phyloP scores from a whole-genome alignment of 257 asterid genomes.

The Rauvolfia tetraphylla region DNA sequence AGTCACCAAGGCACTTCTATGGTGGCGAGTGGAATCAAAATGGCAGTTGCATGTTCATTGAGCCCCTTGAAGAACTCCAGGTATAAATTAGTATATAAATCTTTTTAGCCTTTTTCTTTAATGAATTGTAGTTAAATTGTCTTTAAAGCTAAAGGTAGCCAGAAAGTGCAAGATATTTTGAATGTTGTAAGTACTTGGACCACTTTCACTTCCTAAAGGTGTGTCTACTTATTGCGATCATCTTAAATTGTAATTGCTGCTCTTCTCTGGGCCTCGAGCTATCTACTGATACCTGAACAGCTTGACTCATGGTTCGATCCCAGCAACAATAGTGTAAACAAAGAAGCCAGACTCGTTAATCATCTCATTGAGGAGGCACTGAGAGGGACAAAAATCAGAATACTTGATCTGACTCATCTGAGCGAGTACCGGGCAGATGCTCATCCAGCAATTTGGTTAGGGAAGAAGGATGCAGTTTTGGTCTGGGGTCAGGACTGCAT shows the following conservation, averaged over 20 bases:
- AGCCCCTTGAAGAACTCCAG: conserved; percentile 74
- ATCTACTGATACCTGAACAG: conserved; percentile 45
- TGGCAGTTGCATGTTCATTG: conserved; percentile 80
- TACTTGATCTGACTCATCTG: conserved; percentile 61
- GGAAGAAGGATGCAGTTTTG: conserved; percentile 85
- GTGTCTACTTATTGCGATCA: not conserved
- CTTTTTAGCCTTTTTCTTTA: not conserved
- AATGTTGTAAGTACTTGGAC: not conserved
- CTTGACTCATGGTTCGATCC: conserved; percentile 92
- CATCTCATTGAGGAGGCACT: conserved; percentile 55
- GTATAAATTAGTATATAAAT: conserved; percentile 25
- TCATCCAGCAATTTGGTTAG: conserved; percentile 94
- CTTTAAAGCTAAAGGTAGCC: not conserved
- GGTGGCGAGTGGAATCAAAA: conserved; percentile 98
- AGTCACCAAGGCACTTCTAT: conserved; percentile 92
- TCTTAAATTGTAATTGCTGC: not conserved
- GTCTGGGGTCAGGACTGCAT: conserved; percentile 97
- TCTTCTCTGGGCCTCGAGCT: not conserved
- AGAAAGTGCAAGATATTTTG: too few relatives aligned
- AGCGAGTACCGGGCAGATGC: conserved; percentile 93
- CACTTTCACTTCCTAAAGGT: not conserved
- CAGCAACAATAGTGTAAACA: conserved; percentile 68
- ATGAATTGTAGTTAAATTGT: not conserved
- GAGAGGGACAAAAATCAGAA: conserved; percentile 47
- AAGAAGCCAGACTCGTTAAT: conserved; percentile 74